Conservation (phyloP, 257 asterid genomes). For the Nemophila menziesii region DNA sequence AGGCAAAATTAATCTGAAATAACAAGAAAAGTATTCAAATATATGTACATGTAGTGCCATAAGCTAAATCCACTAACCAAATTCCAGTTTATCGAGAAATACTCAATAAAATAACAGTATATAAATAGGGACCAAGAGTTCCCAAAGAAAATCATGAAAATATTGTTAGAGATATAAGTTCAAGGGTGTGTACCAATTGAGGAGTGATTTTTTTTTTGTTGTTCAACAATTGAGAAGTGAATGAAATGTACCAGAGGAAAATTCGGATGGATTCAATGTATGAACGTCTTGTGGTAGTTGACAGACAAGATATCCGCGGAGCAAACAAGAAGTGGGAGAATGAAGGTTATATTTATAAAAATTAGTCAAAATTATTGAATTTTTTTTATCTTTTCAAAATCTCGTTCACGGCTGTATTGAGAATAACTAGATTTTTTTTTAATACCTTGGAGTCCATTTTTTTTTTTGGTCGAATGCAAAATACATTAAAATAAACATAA, state of each 20-base stretch:
- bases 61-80: background rate
- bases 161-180: background rate
- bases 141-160: background rate
- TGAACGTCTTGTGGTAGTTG: background rate
- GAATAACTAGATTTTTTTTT: too few species aligned
- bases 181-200: background rate
- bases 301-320: background rate
- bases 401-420: too few species aligned
- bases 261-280: background rate
- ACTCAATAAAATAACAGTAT: too few species aligned
- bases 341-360: too few species aligned
- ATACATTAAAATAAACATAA: too few species aligned
- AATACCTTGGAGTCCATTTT: too few species aligned
- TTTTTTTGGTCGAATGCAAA: too few species aligned
- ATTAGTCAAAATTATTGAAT: too few species aligned
- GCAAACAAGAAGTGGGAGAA: background rate
- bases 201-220: background rate
- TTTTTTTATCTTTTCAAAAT: too few species aligned
- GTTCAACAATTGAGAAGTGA: background rate
- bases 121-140: background rate
- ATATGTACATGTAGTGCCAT: background rate
- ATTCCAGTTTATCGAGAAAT: background rate
- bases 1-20: background rate
- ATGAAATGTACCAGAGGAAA: background rate
- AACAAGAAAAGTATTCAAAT: background rate